Evolutionary conservation across 2,329 filamentous ascomycete species (phyloP).

Genomic region (Myriosclerotinia curreyana): DNA sequence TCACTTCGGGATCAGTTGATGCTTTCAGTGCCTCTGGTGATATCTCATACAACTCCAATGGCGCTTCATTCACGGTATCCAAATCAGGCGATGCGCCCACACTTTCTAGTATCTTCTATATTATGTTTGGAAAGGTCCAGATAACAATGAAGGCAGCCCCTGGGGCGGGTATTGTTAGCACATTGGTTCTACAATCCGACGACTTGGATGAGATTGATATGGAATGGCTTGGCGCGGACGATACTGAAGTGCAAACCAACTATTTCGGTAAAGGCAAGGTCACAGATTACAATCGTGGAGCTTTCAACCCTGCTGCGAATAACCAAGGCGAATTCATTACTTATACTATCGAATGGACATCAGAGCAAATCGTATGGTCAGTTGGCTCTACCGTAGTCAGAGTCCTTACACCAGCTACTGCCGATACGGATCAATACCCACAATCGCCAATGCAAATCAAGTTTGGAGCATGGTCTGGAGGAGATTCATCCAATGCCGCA

Average conservation of each 20-base stretch:
- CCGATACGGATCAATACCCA: slow-evolving; percentile 74
- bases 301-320: slow-evolving; percentile 65
- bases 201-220: slow-evolving; percentile 94
- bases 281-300: slow-evolving; percentile 80
- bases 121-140: slow-evolving; percentile 96
- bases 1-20: slow-evolving; percentile 72
- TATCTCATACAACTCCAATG: slow-evolving; percentile 71
- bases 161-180: slow-evolving; percentile 89
- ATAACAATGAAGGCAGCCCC: slow-evolving; percentile 81
- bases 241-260: slow-evolving; percentile 83
- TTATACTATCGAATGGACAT: slow-evolving; percentile 90
- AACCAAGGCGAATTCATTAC: slow-evolving; percentile 78
- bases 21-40: slow-evolving; percentile 71
- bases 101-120: slow-evolving; percentile 89
- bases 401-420: slow-evolving; percentile 66
- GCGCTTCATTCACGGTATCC: slow-evolving; percentile 76
- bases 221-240: slow-evolving; percentile 85
- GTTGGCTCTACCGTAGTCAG: slow-evolving; percentile 76
- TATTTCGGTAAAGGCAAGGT: slow-evolving; percentile 95
- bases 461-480: slow-evolving; percentile 88
- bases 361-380: slow-evolving; percentile 79
- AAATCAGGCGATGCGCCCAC: slow-evolving; percentile 80
- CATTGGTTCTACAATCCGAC: slow-evolving; percentile 86
- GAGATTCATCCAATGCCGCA: slow-evolving; percentile 68
- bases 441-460: slow-evolving; percentile 96